Conservation (phyloP, 2,329 filamentous ascomycete genomes). For the Chrysoporthe austroafricana region DNA sequence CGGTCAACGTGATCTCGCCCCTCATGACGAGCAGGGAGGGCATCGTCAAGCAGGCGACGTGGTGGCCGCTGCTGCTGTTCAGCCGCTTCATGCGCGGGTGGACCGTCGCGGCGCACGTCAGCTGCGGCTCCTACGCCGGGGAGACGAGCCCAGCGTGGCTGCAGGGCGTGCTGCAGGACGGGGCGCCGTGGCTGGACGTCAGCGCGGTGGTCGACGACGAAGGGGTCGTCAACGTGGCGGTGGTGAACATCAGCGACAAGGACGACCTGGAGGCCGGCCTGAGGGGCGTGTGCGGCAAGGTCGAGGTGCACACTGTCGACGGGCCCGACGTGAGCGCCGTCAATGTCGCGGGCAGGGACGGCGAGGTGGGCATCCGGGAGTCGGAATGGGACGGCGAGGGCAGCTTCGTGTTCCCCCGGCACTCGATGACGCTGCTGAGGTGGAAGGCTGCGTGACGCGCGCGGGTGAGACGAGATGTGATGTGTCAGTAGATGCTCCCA, state of each 20-base stretch:
- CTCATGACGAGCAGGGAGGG: slow-evolving; percentile 71
- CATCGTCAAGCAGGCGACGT: slow-evolving; percentile 72
- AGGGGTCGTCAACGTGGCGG: slow-evolving; percentile 67
- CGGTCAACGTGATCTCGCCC: slow-evolving; percentile 77
- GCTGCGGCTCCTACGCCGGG: slow-evolving; percentile 66
- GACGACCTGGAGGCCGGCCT: slow-evolving; percentile 63
- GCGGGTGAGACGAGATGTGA: slow-evolving; percentile 12
- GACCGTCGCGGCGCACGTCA: slow-evolving; percentile 68
- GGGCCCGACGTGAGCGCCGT: slow-evolving; percentile 59
- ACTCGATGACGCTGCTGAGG: slow-evolving; percentile 70
- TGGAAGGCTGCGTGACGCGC: slow-evolving; percentile 40
- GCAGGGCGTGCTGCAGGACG: slow-evolving; percentile 62
- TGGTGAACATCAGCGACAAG: slow-evolving; percentile 72
- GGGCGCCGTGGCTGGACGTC: slow-evolving; percentile 71
- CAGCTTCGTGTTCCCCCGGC: slow-evolving; percentile 67
- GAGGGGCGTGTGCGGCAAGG: slow-evolving; percentile 56
- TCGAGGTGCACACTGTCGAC: slow-evolving; percentile 66
- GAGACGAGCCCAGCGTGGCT: slow-evolving; percentile 69
- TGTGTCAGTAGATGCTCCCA: slow-evolving; percentile 20
- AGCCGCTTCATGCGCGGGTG: slow-evolving; percentile 74
- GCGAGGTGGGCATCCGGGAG: slow-evolving; percentile 60
- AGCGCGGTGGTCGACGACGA: slow-evolving; percentile 62
- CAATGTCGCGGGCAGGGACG: slow-evolving; percentile 65
- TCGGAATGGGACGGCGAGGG: slow-evolving; percentile 66
- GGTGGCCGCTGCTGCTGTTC: slow-evolving; percentile 75